Evolutionary conservation across 177 flowering plant species (phyloP).

Genomic region (Vitis hybrid): DNA sequence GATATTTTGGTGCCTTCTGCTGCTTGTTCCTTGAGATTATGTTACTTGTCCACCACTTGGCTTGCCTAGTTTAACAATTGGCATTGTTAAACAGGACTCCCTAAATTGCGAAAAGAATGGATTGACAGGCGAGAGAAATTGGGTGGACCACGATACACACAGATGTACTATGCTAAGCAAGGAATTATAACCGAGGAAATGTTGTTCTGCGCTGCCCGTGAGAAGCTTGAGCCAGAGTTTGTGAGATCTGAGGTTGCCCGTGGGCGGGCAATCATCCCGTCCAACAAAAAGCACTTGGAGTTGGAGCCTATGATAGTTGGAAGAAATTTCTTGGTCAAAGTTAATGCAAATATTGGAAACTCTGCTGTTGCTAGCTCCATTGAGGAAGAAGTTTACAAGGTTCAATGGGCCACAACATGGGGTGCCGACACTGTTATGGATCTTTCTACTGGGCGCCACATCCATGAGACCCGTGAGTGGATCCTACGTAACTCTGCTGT

Average conservation of each 20-base stretch:
- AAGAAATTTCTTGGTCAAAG: constrained; percentile 93
- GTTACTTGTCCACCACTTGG: background rate
- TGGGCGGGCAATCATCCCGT: constrained; percentile 97
- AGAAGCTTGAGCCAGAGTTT: constrained; percentile 94
- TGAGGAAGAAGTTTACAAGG: constrained; percentile 97
- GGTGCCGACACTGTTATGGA: constrained; percentile 99
- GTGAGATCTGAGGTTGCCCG: constrained; percentile 98
- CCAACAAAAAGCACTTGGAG: constrained; percentile 96
- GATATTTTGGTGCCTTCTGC: background rate
- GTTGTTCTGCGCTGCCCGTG: constrained; percentile 91
- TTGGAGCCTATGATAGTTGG: constrained; percentile 98
- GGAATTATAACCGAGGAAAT: constrained; percentile 98
- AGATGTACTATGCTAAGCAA: constrained; percentile 97
- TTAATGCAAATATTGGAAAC: constrained; percentile 98
- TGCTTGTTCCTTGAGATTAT: background rate
- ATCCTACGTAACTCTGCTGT: constrained; percentile 94
- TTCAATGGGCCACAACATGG: constrained; percentile 99
- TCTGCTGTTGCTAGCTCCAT: constrained; percentile 96
- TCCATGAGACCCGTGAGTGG: constrained; percentile 99
- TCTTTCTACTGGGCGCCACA: constrained; percentile 98
- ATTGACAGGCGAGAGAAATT: constrained; percentile 71
- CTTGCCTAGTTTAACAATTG: background rate
- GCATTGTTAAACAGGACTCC: constrained; percentile 59
- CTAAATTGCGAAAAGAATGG: constrained; percentile 94
- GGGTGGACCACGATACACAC: constrained; percentile 85